A percentile compares a stretch with the other conserved stretches of the same genome.
phyloP scores from a whole-genome alignment of 208 protist genomes.

The Tetramitus jugosus region DNA sequence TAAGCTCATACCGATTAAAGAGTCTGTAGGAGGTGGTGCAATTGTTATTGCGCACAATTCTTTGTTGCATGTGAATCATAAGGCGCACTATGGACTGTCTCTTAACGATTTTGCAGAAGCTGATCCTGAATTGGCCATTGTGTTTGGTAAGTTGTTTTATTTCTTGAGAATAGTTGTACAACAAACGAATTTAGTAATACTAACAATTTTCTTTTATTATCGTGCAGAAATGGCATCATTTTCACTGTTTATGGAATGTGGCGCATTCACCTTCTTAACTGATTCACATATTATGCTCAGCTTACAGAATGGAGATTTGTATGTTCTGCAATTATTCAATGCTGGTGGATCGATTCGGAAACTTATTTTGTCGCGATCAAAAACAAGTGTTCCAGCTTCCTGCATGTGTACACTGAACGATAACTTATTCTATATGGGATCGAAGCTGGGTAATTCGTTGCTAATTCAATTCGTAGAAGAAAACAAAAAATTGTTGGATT shows the following conservation, averaged over 20 bases:
- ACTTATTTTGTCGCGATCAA: neutral
- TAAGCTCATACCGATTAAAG: neutral
- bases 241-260: neutral
- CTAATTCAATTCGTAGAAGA: neutral
- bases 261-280: neutral
- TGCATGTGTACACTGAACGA: neutral
- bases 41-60: neutral
- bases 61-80: neutral
- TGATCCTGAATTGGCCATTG: neutral
- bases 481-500: neutral
- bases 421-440: neutral
- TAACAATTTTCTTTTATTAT: too few species aligned
- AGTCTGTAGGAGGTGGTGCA: neutral
- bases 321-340: neutral
- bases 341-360: neutral
- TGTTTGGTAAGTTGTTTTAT: neutral
- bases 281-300: neutral
- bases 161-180: too few species aligned
- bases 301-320: neutral
- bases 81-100: neutral
- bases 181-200: too few species aligned
- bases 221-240: neutral
- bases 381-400: neutral
- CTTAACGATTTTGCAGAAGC: slow-evolving; percentile 9
- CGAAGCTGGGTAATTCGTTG: neutral